Evolutionary conservation across 2,329 filamentous ascomycete genomes (phyloP).

Genomic region (Fusarium sp.): DNA sequence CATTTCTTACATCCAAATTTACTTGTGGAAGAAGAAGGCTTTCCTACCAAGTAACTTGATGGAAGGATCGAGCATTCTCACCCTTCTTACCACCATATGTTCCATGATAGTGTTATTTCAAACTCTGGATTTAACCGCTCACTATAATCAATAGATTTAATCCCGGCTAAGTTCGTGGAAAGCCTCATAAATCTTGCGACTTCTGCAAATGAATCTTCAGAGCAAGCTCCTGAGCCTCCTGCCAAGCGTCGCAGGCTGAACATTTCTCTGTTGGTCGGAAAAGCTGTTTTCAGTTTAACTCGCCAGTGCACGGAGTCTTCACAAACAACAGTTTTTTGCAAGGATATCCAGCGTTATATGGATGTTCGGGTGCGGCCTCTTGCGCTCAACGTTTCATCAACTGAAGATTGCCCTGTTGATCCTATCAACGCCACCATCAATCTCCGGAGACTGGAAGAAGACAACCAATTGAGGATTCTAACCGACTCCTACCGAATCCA

Average conservation of each 20-base stretch:
- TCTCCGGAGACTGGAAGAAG: conserved; percentile 40
- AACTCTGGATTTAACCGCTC: not conserved
- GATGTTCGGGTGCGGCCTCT: conserved; percentile 18
- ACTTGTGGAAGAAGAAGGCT: not conserved
- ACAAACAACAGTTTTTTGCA: conserved; percentile 12
- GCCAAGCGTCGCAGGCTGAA: conserved; percentile 49
- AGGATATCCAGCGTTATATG: conserved; percentile 40
- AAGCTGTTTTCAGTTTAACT: conserved; percentile 42
- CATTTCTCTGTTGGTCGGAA: conserved; percentile 33
- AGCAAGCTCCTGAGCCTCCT: conserved; percentile 33
- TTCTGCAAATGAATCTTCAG: conserved; percentile 6
- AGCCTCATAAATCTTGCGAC: conserved; percentile 39
- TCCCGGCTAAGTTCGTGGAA: conserved; percentile 42
- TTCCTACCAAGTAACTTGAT: not conserved
- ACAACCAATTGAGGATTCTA: conserved; percentile 19
- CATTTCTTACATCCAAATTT: not conserved
- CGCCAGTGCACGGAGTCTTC: conserved; percentile 38
- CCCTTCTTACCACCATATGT: not conserved
- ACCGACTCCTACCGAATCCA: not conserved
- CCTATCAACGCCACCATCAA: conserved; percentile 30
- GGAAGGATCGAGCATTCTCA: not conserved
- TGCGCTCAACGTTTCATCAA: conserved; percentile 35
- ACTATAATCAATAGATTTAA: conserved; percentile 33
- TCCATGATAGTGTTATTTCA: not conserved
- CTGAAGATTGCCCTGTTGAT: conserved; percentile 10